Evolutionary conservation across 495 filamentous ascomycete species (phyloP).

Genomic region (Aspergillus conjunctus): DNA sequence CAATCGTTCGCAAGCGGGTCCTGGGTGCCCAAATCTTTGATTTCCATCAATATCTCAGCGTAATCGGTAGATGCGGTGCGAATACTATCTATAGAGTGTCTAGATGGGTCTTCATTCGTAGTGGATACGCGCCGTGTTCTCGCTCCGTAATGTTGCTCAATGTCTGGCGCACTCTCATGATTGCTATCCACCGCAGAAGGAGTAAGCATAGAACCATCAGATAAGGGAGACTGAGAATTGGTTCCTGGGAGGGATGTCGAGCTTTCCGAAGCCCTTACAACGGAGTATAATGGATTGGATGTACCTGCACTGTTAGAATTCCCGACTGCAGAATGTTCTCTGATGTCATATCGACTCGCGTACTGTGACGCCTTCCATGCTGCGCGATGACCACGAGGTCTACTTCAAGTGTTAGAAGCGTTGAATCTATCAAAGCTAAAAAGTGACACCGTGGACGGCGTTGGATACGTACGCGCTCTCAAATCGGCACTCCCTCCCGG

Average conservation of each 20-base stretch:
- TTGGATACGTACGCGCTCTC: slow-evolving; percentile 75
- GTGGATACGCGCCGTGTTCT: slow-evolving; percentile 23
- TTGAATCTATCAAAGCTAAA: not conserved
- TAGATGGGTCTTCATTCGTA: slow-evolving; percentile 22
- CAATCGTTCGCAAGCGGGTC: slow-evolving; percentile 58
- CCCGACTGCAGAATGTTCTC: slow-evolving; percentile 26
- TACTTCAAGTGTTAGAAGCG: slow-evolving; percentile 24
- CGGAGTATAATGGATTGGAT: slow-evolving; percentile 37
- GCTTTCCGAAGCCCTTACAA: slow-evolving; percentile 40
- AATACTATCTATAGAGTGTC: slow-evolving; percentile 18
- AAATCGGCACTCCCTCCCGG: slow-evolving; percentile 79
- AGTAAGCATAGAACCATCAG: slow-evolving; percentile 36
- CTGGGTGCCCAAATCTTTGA: slow-evolving; percentile 34
- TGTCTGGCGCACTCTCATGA: slow-evolving; percentile 32
- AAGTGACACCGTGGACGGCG: not conserved
- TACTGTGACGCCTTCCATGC: slow-evolving; percentile 31
- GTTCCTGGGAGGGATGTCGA: slow-evolving; percentile 40
- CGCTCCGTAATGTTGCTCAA: slow-evolving; percentile 31
- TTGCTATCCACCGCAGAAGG: slow-evolving; percentile 34
- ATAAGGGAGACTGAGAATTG: slow-evolving; percentile 40
- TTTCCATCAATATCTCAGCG: slow-evolving; percentile 38
- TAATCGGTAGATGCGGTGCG: slow-evolving; percentile 31
- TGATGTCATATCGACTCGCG: slow-evolving; percentile 28
- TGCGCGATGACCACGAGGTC: slow-evolving; percentile 44
- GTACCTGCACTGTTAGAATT: slow-evolving; percentile 32